Conservation (phyloP, 257 asterid species). For the Eustoma russellianum region DNA sequence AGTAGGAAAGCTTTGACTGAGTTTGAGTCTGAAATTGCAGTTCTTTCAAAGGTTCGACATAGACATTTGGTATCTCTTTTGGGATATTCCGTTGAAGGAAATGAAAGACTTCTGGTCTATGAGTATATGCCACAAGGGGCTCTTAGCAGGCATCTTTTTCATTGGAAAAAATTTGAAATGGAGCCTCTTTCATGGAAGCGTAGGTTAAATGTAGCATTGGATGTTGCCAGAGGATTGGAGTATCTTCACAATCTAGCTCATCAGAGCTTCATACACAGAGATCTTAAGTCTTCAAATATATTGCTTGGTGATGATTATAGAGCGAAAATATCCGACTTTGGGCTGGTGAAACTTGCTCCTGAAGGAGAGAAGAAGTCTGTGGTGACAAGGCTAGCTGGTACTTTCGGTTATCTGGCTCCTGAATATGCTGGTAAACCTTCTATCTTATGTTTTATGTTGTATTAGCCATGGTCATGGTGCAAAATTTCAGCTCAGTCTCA, state of each 20-base stretch:
- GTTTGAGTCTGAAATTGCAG: conserved; percentile 71
- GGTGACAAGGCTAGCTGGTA: conserved; percentile 81
- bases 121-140: conserved; percentile 94
- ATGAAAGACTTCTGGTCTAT: conserved; percentile 67
- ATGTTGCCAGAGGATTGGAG: conserved; percentile 87
- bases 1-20: conserved; percentile 67
- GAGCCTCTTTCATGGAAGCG: conserved; percentile 93
- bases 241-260: conserved; percentile 75
- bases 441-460: not conserved
- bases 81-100: conserved; percentile 65
- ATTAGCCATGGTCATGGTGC: too few relatives aligned
- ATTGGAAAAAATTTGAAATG: conserved; percentile 52
- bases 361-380: conserved; percentile 67
- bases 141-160: conserved; percentile 74
- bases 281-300: conserved; percentile 78
- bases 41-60: conserved; percentile 86
- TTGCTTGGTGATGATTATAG: conserved; percentile 73
- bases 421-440: conserved; percentile 70
- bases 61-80: conserved; percentile 82
- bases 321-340: conserved; percentile 83
- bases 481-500: too few relatives aligned
- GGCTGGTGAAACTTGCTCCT: conserved; percentile 88
- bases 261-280: conserved; percentile 77
- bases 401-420: conserved; percentile 88
- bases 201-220: conserved; percentile 75